Base-by-base conservation (phyloP, 2,329 filamentous ascomycete genomes). In the Cryphonectria carpinicola region DNA sequence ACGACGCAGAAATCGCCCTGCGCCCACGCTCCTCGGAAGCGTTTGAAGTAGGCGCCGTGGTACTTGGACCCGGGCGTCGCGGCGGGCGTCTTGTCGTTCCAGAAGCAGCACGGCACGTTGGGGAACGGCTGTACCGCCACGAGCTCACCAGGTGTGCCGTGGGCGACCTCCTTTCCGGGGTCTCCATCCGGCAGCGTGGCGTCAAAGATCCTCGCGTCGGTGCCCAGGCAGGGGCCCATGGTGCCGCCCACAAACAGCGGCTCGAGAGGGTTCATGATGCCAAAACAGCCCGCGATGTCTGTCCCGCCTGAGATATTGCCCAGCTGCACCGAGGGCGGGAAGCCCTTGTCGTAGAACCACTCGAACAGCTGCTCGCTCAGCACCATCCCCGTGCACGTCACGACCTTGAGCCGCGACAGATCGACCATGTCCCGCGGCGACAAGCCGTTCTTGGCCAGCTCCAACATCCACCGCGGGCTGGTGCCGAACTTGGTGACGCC, bases 101-200 rank as follows among this genome's bases (percentile, higher is more conserved):
- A 91, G 76, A 93, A 89, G 74, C 82, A 88, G 58, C 90, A 83
- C 0, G 93, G 93, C 72, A 93, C 88, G 74, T 93, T 95, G 22
- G 93, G 93, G 76, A 96, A 96, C 0, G 91, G 84, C 0, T 82
- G 81, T 0, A 89, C 89, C 8, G 89, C 89, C 0, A 95, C 92
- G 8, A 96, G 85, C 76, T 96, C 93, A 2, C 93, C 93, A 0
- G 93, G 85, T 6, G 87, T 87, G 11, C 93, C 93, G 54, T 83
- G 78, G 0, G 84, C 79, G 0, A 90, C 82, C 22, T 83, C 77
- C 39, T 77, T 77, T 1, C 86, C 84, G 0, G 78, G 75, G 6
- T 19, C 19, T 1, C 81, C 82, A 8, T 83, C 79, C 25, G 87
- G 83, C 0, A 88, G 82, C 0, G 92, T 83, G 0, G 89, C 84